Conservation (phyloP, 2,329 filamentous ascomycete genomes). For the Stachybotrys chlorohalonatus region DNA sequence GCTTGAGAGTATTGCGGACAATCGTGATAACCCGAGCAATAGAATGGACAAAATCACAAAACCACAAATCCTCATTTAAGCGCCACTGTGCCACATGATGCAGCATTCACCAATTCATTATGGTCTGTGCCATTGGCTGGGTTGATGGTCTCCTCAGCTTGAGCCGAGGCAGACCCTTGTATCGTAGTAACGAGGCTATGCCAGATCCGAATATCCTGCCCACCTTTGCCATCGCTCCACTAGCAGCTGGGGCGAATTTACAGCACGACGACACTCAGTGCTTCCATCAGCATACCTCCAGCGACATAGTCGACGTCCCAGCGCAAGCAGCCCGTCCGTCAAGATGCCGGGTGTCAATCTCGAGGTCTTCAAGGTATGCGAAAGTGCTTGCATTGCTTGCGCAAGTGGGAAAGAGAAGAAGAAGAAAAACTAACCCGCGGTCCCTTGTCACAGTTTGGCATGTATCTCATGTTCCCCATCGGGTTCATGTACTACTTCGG, state of each 20-base stretch:
- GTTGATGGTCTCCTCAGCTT: conserved; percentile 6
- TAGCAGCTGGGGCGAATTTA: no score
- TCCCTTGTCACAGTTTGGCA: conserved; percentile 63
- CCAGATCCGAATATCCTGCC: neutral
- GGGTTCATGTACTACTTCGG: conserved; percentile 99
- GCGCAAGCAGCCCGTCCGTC: neutral
- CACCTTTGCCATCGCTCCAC: neutral
- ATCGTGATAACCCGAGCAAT: no score
- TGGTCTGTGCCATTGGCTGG: neutral
- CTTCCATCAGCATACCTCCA: no score
- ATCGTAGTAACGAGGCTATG: neutral
- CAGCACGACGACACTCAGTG: no score
- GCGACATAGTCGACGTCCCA: no score
- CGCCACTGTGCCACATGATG: no score
- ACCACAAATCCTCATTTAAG: no score
- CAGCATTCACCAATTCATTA: no score
- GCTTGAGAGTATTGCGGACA: no score
- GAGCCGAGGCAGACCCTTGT: neutral
- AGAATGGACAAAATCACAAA: no score
- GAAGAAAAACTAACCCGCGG: neutral
- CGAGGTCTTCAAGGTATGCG: conserved; percentile 81
- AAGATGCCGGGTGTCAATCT: conserved; percentile 74
- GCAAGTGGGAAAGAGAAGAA: neutral
- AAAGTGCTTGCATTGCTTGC: neutral
- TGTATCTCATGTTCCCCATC: conserved; percentile 98